Evolutionary conservation across 257 asterid genomes (phyloP).

Genomic region (Lycium ferocissimum): DNA sequence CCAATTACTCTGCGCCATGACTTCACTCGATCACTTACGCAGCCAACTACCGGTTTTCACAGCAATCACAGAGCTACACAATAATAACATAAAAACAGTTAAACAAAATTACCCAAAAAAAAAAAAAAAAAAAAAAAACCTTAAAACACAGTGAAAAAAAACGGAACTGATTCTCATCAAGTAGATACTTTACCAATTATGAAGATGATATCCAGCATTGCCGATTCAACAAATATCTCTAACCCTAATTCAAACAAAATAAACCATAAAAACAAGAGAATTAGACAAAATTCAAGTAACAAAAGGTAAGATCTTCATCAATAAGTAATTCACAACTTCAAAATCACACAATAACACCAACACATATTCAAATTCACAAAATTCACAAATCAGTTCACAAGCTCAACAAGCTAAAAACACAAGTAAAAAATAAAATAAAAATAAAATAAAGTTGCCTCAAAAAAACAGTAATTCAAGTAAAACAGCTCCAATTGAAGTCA

Average conservation of each 20-base stretch:
- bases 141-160: neutral
- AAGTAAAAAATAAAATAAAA: conserved; percentile 23
- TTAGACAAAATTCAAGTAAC: conserved; percentile 31
- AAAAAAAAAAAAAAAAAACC: neutral
- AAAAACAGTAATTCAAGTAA: neutral
- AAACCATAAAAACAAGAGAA: conserved; percentile 34
- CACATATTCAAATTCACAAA: neutral
- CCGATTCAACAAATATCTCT: conserved; percentile 58
- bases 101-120: neutral
- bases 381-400: conserved; percentile 35
- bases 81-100: neutral
- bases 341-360: neutral
- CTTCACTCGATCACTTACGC: conserved; percentile 34
- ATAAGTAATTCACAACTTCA: conserved; percentile 2
- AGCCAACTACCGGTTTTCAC: conserved; percentile 32
- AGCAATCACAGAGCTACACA: conserved; percentile 42
- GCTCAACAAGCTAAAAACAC: conserved; percentile 15
- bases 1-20: conserved; percentile 99
- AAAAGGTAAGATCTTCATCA: conserved; percentile 33
- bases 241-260: conserved; percentile 49
- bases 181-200: conserved; percentile 44
- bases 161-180: conserved; percentile 8
- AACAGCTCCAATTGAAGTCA: conserved; percentile 5
- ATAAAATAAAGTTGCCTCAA: conserved; percentile 23
- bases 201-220: conserved; percentile 67